A percentile compares a stretch with the other conserved stretches of the same genome.
Evolutionary conservation across 2,329 filamentous ascomycete genomes (phyloP).

Genomic region (Stemphylium lycopersici): DNA sequence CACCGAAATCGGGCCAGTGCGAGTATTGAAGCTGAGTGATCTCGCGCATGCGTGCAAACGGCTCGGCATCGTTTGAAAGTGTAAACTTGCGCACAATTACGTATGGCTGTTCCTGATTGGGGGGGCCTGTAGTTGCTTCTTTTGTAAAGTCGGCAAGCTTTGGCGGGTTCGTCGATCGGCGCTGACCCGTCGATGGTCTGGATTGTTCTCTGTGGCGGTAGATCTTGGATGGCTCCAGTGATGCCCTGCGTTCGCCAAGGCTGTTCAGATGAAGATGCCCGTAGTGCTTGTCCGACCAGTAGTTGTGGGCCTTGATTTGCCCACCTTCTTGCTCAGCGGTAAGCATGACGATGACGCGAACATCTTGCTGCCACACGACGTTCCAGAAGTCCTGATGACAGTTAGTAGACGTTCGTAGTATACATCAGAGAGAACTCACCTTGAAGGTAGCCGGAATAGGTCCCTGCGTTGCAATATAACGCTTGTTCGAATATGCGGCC

Average conservation of each 20-base stretch:
- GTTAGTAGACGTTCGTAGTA: slow-evolving; percentile 19
- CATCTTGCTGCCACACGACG: slow-evolving; percentile 94
- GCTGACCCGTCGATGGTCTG: slow-evolving; percentile 44
- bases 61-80: slow-evolving; percentile 74
- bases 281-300: slow-evolving; percentile 83
- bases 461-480: slow-evolving; percentile 94
- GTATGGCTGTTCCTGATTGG: slow-evolving; percentile 67
- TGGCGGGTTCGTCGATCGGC: slow-evolving; percentile 44
- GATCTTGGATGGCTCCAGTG: slow-evolving; percentile 69
- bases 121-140: slow-evolving; percentile 30
- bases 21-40: slow-evolving; percentile 95
- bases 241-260: slow-evolving; percentile 82
- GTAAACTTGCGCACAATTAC: slow-evolving; percentile 88
- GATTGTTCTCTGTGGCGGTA: slow-evolving; percentile 48
- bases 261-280: slow-evolving; percentile 76
- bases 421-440: slow-evolving; percentile 58
- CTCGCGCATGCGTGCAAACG: slow-evolving; percentile 86
- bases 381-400: slow-evolving; percentile 88
- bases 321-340: slow-evolving; percentile 94
- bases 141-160: slow-evolving; percentile 38
- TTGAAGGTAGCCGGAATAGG: slow-evolving; percentile 91
- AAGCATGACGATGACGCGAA: slow-evolving; percentile 93
- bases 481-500: slow-evolving; percentile 81
- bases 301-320: slow-evolving; percentile 92
- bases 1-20: slow-evolving; percentile 96